Evolutionary conservation across 2,329 filamentous ascomycete genomes (phyloP).

Genomic region (Hypoxylon sp.): DNA sequence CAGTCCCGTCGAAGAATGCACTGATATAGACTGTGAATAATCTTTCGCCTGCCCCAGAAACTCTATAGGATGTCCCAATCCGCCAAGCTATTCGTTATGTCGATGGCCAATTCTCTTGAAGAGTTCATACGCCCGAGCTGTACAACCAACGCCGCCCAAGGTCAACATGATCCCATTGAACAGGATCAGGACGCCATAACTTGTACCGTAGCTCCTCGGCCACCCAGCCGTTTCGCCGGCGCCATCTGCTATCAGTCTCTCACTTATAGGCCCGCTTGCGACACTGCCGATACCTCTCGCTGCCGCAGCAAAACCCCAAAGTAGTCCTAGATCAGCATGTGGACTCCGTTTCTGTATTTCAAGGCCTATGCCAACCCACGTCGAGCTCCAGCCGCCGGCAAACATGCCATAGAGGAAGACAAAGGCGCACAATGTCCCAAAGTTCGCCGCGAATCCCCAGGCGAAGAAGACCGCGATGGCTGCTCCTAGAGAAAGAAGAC

Average conservation of each 20-base stretch:
- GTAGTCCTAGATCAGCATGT: conserved; percentile 28
- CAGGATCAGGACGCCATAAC: conserved; percentile 32
- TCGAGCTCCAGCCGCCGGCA: conserved; percentile 36
- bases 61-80: no score
- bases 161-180: conserved; percentile 32
- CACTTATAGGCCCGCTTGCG: conserved; percentile 34
- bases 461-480: conserved; percentile 33
- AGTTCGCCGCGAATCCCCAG: conserved; percentile 33
- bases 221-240: conserved; percentile 17
- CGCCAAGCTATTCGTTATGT: conserved; percentile 26
- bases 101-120: conserved; percentile 31
- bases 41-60: no score
- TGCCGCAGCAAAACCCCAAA: conserved; percentile 36
- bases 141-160: conserved; percentile 28
- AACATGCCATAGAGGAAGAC: conserved; percentile 36
- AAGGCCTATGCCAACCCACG: conserved; percentile 32
- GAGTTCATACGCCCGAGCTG: conserved; percentile 24
- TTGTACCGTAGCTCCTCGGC: conserved; percentile 31
- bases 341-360: conserved; percentile 34
- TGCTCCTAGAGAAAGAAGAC: conserved; percentile 29
- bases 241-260: conserved; percentile 27
- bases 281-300: conserved; percentile 35
- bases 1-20: no score
- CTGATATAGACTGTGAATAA: no score
- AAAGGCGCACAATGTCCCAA: conserved; percentile 31